Percentiles rank a stretch among this genome's conserved stretches.
Conservation (phyloP, 2,329 filamentous ascomycete genomes). For the Septoria linicola region DNA sequence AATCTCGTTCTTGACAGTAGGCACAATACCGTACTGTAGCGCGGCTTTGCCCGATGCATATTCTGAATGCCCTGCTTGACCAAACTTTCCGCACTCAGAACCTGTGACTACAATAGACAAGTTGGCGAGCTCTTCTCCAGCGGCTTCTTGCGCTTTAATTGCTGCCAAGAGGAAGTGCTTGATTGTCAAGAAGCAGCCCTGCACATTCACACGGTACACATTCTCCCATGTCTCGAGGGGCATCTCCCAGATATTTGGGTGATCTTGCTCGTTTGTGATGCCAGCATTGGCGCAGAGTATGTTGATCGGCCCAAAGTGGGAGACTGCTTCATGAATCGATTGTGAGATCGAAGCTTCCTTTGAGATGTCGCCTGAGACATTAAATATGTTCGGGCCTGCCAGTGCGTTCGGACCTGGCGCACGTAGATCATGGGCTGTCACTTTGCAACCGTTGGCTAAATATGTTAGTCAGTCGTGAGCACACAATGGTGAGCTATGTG, state of each 20-base stretch:
- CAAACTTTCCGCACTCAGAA: slow-evolving; percentile 53
- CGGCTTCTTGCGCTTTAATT: slow-evolving; percentile 41
- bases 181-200: slow-evolving; percentile 56
- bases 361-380: slow-evolving; percentile 50
- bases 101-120: slow-evolving; percentile 55
- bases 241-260: slow-evolving; percentile 55
- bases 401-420: slow-evolving; percentile 38
- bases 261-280: slow-evolving; percentile 51
- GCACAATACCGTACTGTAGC: slow-evolving; percentile 54
- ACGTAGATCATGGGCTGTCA: slow-evolving; percentile 53
- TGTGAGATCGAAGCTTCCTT: slow-evolving; percentile 47
- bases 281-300: slow-evolving; percentile 56
- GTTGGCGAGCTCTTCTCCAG: slow-evolving; percentile 46
- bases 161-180: slow-evolving; percentile 55
- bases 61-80: slow-evolving; percentile 52
- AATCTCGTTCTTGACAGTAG: slow-evolving; percentile 57
- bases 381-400: slow-evolving; percentile 41
- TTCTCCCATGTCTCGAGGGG: slow-evolving; percentile 54
- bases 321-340: slow-evolving; percentile 43
- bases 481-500: not conserved
- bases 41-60: slow-evolving; percentile 54
- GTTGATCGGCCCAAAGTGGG: slow-evolving; percentile 52
- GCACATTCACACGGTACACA: slow-evolving; percentile 51
- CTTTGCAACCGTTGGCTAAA: slow-evolving; percentile 54
- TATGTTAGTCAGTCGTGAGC: slow-evolving; percentile 11